Percentiles rank a stretch among this genome's conserved stretches.
phyloP scores from a whole-genome alignment of 352 stramenopile species.

The Elongisporangium senticosum region DNA sequence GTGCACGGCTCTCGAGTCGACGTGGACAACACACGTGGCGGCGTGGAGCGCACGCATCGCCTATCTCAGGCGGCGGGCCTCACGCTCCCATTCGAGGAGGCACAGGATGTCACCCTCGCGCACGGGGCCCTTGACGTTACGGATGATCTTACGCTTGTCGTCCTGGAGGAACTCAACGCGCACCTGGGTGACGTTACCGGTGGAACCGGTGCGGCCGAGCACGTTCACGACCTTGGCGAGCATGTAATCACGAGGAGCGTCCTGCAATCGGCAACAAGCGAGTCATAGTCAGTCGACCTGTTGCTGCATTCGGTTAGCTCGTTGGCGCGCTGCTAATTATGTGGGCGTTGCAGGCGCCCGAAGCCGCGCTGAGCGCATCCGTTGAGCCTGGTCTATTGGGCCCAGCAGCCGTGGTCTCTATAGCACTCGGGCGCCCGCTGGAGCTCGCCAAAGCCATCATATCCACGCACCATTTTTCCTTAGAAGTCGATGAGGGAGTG shows the following conservation, averaged over 20 bases:
- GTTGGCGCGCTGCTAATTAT: not conserved
- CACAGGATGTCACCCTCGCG: slow-evolving; percentile 98
- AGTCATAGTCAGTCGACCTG: slow-evolving; percentile 16
- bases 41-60: slow-evolving; percentile 17
- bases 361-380: slow-evolving; percentile 6
- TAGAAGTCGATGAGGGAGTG: slow-evolving; percentile 85
- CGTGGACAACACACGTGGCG: not conserved
- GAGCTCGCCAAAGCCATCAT: slow-evolving; percentile 2
- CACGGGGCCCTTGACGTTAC: slow-evolving; percentile 99
- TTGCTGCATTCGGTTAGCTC: not conserved
- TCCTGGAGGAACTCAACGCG: slow-evolving; percentile 99
- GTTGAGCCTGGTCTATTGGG: not conserved
- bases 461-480: slow-evolving; percentile 64
- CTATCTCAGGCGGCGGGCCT: slow-evolving; percentile 98
- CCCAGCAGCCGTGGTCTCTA: not conserved
- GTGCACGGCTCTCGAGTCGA: not conserved
- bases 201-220: slow-evolving; percentile 99
- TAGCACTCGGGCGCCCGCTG: not conserved
- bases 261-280: slow-evolving; percentile 20
- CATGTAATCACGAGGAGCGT: slow-evolving; percentile 91
- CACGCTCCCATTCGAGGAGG: slow-evolving; percentile 99
- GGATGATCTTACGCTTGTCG: slow-evolving; percentile 98
- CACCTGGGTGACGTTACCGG: slow-evolving; percentile 99
- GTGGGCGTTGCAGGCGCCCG: not conserved
- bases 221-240: slow-evolving; percentile 98